Base-by-base conservation (phyloP, 257 asterid genomes). In the Solanum sejunctum region DNA sequence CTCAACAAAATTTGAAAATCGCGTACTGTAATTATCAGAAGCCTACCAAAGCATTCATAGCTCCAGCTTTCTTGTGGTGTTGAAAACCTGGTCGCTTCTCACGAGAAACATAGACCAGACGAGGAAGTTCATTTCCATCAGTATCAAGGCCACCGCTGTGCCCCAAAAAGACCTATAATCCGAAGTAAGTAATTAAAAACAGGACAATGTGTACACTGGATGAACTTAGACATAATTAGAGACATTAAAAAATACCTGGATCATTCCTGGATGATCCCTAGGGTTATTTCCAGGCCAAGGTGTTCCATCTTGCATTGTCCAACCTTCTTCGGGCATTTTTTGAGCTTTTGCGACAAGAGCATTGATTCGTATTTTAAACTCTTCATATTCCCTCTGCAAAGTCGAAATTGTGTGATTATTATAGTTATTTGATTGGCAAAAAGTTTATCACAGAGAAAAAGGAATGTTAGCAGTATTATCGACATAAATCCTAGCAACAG, bases 11-110 rank as follows among this genome's bases (percentile, higher is more conserved):
- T 49, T 75, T 61, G 81, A 75, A 75, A 28, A 47, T 75, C 43
- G 8, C 45, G 3, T 75, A 12, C 45, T 72, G 8, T 72, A 28
- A 72, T 72, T 12, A 45, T 41, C 57, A n/a, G 79, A 86, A 66
- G 88, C 94, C 72, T 89, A 93, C 97, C 97, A 93, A 91, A 83
- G 97, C 94, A 90, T 93, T 93, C 97, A 93, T 92, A 66, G 97
- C 92, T 87, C 97, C 96, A 41, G 96, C 97, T 91, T 93, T 93
- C 89, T 93, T 93, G 94, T 93, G 97, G 91, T 93, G 97, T 86
- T 93, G 94, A 87, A 93, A 93, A 88, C 97, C 95, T 32, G 95
- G 97, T 57, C 97, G 93, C 88, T 93, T 93, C 89, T 93, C 97
- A 86, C 95, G 95, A 84, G 97, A 92, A 84, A 93, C 97, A 91